Evolutionary conservation across 1,284 basidiomycete genomes (phyloP), one percentile per base, ranked within the genome.

Genomic region (Marasmius sp.): DNA sequence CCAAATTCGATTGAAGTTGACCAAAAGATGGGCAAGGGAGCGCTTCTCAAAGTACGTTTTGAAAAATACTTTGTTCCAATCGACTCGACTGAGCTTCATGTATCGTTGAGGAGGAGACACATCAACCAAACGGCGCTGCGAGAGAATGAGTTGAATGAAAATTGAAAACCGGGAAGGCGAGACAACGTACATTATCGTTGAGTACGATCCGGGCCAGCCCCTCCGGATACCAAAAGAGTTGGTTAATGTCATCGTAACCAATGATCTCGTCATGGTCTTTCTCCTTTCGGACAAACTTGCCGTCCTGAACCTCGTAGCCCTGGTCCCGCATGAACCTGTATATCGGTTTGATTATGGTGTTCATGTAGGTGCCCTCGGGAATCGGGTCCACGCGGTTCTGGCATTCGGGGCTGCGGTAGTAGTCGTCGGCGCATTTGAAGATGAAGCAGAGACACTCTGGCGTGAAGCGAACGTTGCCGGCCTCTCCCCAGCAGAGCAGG

Each of bases 361-460:
- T 87, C 54, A 99, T 86, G 75, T 97, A 99, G 36, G 99, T 80
- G 52, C 97, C 97, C 72, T 99, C 97, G 5, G 94, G 93, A 2
- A 98, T 94, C 12, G 96, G 91, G 64, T 99, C 97, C 60, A 95
- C 80, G 67, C 91, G 82, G 79, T 95, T 97, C 80, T 99, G 97
- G 75, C 97, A 99, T 75, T 99, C 97, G 39, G 96, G 90, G 63
- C 94, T 96, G 67, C 97, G 94, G 77, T 99, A 99, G 76, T 98
- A 99, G 79, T 99, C 97, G 76, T 99, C 97, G 58, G 97, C 97
- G 71, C 97, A 99, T 80, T 99, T 99, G 91, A 99, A 99, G 75
- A 99, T 97, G 86, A 98, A 99, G 81, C 97, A 98, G 59, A 99
- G 80, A 71, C 93, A 95, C 74, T 99, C 97, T 27, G 97, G 96